A percentile compares a stretch with the other conserved stretches of the same genome.
Conservation (phyloP, 1,284 basidiomycete species). For the Leccinum pallidistipes region DNA sequence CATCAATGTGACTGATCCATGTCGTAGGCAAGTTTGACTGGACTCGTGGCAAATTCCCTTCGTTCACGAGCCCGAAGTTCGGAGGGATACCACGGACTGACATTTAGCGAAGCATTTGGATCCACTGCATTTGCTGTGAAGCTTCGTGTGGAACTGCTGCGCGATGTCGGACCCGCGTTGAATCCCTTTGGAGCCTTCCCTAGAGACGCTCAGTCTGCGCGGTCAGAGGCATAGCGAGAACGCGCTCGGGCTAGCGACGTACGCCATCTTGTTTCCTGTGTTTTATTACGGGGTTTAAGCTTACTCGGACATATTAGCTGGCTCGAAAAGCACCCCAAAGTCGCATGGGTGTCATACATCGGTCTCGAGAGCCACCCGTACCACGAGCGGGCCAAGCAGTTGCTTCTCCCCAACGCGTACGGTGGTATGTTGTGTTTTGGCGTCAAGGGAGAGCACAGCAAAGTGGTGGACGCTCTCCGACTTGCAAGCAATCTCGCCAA, state of each 20-base stretch:
- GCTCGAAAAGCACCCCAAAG: slow-evolving; percentile 69
- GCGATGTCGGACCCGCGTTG: slow-evolving; percentile 60
- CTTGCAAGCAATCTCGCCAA: slow-evolving; percentile 79
- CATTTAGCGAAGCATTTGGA: no score
- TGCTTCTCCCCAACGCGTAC: slow-evolving; percentile 59
- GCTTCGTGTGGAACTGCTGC: slow-evolving; percentile 57
- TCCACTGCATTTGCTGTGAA: no score
- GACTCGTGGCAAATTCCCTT: no score
- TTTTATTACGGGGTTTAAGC: no score
- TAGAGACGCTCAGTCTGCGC: slow-evolving; percentile 84
- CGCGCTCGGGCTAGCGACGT: slow-evolving; percentile 71
- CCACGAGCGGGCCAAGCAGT: slow-evolving; percentile 59
- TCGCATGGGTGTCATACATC: slow-evolving; percentile 84
- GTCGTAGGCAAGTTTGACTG: no score
- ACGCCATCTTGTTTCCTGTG: slow-evolving; percentile 13
- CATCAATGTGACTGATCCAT: no score
- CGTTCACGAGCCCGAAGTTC: no score
- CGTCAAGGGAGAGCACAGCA: slow-evolving; percentile 61
- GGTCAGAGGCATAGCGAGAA: slow-evolving; percentile 78
- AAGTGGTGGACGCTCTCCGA: slow-evolving; percentile 73
- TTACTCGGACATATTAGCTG: slow-evolving; percentile 36
- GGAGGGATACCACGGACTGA: no score
- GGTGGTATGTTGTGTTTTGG: slow-evolving; percentile 87
- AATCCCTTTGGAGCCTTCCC: slow-evolving; percentile 75
- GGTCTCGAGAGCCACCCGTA: slow-evolving; percentile 69